These are phyloP conservation scores for Coprinellus aureogranulatus DNA, from an alignment of 768 basidiomycete species.

Conservation along the genomic window DNA sequence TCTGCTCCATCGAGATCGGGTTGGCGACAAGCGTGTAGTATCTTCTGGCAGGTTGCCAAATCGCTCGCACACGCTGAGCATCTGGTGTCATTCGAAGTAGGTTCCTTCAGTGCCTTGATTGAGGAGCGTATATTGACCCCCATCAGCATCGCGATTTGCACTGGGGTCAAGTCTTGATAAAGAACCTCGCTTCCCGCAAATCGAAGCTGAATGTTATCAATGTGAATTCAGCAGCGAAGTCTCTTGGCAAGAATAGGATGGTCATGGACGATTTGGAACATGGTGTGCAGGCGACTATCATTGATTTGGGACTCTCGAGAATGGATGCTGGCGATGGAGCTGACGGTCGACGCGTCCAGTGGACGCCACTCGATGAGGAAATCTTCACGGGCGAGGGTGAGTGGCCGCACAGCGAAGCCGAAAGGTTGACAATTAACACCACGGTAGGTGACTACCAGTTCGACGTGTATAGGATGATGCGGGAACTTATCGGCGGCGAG, in stretches of 20 bases:
- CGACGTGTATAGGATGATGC: slow-evolving; percentile 92
- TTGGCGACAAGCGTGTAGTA: slow-evolving; percentile 84
- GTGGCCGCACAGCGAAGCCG: slow-evolving; percentile 4
- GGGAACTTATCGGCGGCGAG: slow-evolving; percentile 47
- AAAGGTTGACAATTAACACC: neutral
- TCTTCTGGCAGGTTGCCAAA: slow-evolving; percentile 89
- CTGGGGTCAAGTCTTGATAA: slow-evolving; percentile 93
- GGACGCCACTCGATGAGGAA: slow-evolving; percentile 83
- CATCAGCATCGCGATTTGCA: slow-evolving; percentile 99
- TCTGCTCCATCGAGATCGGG: slow-evolving; percentile 49
- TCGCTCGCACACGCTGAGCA: slow-evolving; percentile 79
- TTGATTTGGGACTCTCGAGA: slow-evolving; percentile 91
- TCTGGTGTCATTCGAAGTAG: slow-evolving; percentile 82
- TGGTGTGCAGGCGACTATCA: slow-evolving; percentile 80
- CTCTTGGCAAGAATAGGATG: slow-evolving; percentile 25
- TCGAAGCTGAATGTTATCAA: slow-evolving; percentile 31
- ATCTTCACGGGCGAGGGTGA: slow-evolving; percentile 89
- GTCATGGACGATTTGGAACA: slow-evolving; percentile 65
- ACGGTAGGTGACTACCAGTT: slow-evolving; percentile 83
- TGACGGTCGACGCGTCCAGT: slow-evolving; percentile 52
- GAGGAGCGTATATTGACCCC: too few relatives aligned
- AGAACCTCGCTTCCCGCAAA: slow-evolving; percentile 36
- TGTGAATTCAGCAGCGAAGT: slow-evolving; percentile 26
- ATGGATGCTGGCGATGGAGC: slow-evolving; percentile 59
- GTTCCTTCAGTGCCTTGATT: too few relatives aligned